Conservation (phyloP, 192 early-diverging fungal species). For the Coemansia sp. region DNA sequence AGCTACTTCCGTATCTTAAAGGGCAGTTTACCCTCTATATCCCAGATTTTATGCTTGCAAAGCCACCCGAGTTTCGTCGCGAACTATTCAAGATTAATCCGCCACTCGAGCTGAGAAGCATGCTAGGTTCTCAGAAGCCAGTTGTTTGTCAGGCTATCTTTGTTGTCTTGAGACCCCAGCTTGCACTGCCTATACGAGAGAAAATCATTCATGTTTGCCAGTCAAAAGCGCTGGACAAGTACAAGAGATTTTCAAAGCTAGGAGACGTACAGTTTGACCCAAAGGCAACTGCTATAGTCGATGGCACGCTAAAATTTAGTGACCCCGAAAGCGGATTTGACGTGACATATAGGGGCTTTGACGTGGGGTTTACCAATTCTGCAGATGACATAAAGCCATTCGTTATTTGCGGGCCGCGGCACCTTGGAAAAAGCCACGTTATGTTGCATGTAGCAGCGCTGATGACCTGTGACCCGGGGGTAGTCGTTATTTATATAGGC, state of each 20-base stretch:
- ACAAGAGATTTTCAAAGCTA: conserved; percentile 6
- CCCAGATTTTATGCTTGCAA: neutral
- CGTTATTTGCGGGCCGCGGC: conserved; percentile 24
- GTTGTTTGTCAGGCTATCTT: neutral
- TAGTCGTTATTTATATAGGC: conserved; percentile 19
- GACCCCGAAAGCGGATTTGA: conserved; percentile 6
- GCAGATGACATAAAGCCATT: conserved; percentile 6
- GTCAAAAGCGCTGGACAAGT: neutral
- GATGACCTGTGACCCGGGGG: conserved; percentile 19
- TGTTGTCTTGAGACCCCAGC: conserved; percentile 6
- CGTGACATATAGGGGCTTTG: neutral
- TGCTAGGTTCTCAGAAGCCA: neutral
- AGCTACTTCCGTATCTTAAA: neutral
- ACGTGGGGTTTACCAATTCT: neutral
- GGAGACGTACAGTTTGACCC: neutral
- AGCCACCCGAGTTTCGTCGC: neutral
- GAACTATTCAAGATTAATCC: neutral
- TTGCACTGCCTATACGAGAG: conserved; percentile 11
- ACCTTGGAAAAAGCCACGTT: conserved; percentile 34
- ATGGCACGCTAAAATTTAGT: conserved; percentile 1
- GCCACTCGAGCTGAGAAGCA: neutral
- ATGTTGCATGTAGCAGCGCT: conserved; percentile 24
- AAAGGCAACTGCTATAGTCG: neutral
- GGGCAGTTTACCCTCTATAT: neutral
- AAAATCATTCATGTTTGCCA: conserved; percentile 15